A percentile compares a stretch with the other conserved stretches of the same genome.
These are phyloP conservation scores for Hypoxylon sp. DNA, from an alignment of 2,329 filamentous ascomycete genomes.

Conservation along the genomic window DNA sequence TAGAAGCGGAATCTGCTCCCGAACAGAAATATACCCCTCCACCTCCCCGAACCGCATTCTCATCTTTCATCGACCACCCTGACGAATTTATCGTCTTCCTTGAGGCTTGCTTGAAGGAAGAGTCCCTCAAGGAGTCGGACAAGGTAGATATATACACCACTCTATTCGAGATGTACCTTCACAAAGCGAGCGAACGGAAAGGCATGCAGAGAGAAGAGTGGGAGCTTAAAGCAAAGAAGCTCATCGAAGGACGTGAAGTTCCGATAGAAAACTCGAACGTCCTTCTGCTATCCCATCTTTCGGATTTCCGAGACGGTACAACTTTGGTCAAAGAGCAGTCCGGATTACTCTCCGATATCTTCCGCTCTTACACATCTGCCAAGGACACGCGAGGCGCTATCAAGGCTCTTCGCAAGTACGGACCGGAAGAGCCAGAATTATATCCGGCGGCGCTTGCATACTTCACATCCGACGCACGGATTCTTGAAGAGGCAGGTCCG, in stretches of 20 bases:
- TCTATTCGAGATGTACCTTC: constrained; percentile 96
- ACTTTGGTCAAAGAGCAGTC: constrained; percentile 94
- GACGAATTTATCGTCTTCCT: constrained; percentile 92
- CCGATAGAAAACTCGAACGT: constrained; percentile 96
- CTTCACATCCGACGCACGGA: constrained; percentile 83
- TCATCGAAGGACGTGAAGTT: constrained; percentile 82
- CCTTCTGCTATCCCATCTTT: constrained; percentile 88
- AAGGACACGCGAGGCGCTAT: constrained; percentile 92
- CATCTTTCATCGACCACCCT: constrained; percentile 93
- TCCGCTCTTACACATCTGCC: constrained; percentile 91
- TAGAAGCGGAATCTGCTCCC: constrained; percentile 57
- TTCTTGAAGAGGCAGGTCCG: constrained; percentile 83
- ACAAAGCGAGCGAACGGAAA: constrained; percentile 81
- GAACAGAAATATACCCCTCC: constrained; percentile 76
- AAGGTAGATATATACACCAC: constrained; percentile 91
- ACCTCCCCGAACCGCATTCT: constrained; percentile 88
- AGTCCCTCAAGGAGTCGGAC: constrained; percentile 75
- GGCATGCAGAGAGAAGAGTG: constrained; percentile 75
- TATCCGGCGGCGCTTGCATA: constrained; percentile 94
- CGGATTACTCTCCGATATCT: constrained; percentile 91
- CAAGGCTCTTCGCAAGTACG: constrained; percentile 89
- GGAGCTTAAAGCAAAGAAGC: constrained; percentile 88
- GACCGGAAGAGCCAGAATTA: constrained; percentile 86
- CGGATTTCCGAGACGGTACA: constrained; percentile 88
- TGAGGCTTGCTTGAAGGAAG: constrained; percentile 82